Percentiles rank a stretch among this genome's conserved stretches.
Conservation (phyloP, 1,139 yeast genomes). For the Scheffersomyces quercinus region DNA sequence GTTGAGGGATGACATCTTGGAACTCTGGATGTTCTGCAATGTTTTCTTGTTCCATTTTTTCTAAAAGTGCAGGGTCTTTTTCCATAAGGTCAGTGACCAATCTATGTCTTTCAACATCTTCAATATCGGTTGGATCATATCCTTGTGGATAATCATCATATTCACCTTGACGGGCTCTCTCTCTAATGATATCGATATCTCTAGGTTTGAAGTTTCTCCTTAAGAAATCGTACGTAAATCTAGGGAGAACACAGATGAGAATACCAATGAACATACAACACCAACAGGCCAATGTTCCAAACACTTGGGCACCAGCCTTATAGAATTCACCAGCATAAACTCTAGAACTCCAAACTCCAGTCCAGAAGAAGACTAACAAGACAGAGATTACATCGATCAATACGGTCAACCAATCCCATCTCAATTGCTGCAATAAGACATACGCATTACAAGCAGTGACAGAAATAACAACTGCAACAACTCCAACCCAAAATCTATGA, state of each 20-base stretch:
- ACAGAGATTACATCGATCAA: conserved; percentile 51
- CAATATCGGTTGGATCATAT: conserved; percentile 59
- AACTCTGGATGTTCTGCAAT: conserved; percentile 11
- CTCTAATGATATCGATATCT: conserved; percentile 59
- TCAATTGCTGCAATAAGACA: conserved; percentile 53
- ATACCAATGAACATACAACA: conserved; percentile 49
- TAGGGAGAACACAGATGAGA: conserved; percentile 50
- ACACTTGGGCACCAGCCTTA: conserved; percentile 54
- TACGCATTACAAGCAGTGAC: conserved; percentile 56
- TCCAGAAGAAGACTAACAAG: conserved; percentile 59
- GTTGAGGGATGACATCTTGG: conserved; percentile 10
- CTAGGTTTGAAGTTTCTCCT: conserved; percentile 48
- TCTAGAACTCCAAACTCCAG: conserved; percentile 59
- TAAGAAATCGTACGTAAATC: conserved; percentile 52
- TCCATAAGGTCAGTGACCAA: conserved; percentile 36
- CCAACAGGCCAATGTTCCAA: conserved; percentile 58
- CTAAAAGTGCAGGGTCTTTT: conserved; percentile 36
- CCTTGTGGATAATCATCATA: conserved; percentile 52
- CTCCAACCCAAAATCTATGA: conserved; percentile 61
- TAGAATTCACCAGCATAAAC: conserved; percentile 47
- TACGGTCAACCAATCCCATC: conserved; percentile 64
- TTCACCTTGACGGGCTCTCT: conserved; percentile 45
- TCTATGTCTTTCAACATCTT: conserved; percentile 46
- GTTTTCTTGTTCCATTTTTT: conserved; percentile 30
- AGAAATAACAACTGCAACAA: conserved; percentile 47